These are phyloP conservation scores for Mucuna pruriens DNA, from an alignment of 306 rosid species.

Conservation along the genomic window DNA sequence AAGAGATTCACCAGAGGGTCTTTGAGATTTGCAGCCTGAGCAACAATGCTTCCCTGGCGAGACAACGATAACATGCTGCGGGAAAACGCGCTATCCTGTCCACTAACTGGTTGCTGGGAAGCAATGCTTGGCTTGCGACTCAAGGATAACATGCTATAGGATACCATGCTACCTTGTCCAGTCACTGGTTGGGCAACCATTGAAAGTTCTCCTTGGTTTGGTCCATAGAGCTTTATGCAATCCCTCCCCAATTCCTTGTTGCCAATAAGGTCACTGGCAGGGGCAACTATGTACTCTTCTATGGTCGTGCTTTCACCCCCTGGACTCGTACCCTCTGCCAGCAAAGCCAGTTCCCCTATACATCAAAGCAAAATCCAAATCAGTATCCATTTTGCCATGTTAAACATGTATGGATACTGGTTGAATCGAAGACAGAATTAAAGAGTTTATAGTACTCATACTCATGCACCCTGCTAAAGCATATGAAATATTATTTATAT, in stretches of 20 bases:
- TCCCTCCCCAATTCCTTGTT: constrained; percentile 61
- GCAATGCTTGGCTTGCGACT: constrained; percentile 75
- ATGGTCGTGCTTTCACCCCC: constrained; percentile 72
- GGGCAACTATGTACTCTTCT: constrained; percentile 87
- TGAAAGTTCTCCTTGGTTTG: constrained; percentile 70
- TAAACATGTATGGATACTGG: too few species aligned
- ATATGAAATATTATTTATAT: too few species aligned
- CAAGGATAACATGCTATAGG: constrained; percentile 50
- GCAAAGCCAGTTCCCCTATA: constrained; percentile 85
- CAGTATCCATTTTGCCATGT: not conserved
- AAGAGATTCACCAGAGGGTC: constrained; percentile 89
- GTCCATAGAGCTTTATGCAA: constrained; percentile 71
- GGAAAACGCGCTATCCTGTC: constrained; percentile 62
- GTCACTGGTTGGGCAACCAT: constrained; percentile 80
- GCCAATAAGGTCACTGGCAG: constrained; percentile 52
- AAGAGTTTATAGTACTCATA: too few species aligned
- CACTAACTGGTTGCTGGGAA: constrained; percentile 59
- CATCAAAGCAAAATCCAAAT: constrained; percentile 22
- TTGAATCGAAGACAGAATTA: too few species aligned
- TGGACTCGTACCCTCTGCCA: constrained; percentile 84
- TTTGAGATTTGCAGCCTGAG: constrained; percentile 48
- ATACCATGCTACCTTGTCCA: constrained; percentile 62
- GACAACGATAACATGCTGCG: constrained; percentile 57
- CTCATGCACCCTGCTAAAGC: too few species aligned
- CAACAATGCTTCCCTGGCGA: constrained; percentile 68